A percentile compares a stretch with the other conserved stretches of the same genome.
These are phyloP conservation scores for Ricinus communis DNA, from an alignment of 345 rosid genomes.

Conservation along the genomic window DNA sequence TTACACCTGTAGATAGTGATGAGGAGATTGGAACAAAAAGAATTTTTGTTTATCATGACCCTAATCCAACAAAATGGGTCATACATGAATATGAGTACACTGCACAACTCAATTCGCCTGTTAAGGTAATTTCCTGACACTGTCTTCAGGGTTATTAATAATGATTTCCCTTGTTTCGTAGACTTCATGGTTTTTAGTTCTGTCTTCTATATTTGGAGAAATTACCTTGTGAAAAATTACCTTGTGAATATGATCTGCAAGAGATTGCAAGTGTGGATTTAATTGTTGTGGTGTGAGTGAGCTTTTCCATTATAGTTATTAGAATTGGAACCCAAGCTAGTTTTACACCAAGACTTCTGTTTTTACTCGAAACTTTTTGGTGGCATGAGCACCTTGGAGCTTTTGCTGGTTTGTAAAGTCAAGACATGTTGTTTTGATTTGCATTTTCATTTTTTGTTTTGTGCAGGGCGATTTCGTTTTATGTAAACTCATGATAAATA, in stretches of 20 bases:
- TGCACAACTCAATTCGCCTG: conserved; percentile 16
- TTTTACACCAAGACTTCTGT: no score
- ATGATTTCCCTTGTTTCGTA: no score
- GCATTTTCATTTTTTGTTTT: background rate
- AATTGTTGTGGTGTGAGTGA: no score
- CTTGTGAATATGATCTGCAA: no score
- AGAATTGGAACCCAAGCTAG: no score
- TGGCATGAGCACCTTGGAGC: background rate
- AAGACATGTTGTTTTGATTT: background rate
- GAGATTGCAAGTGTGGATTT: no score
- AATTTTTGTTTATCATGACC: conserved; percentile 41
- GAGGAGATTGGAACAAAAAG: conserved; percentile 42
- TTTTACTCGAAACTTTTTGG: background rate
- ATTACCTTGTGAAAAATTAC: no score
- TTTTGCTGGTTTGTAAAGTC: background rate
- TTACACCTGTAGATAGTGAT: conserved; percentile 12
- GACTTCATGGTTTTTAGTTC: no score
- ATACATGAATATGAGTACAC: conserved; percentile 36
- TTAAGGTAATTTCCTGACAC: conserved; percentile 9
- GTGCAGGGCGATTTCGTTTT: conserved; percentile 29
- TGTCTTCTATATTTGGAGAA: no score
- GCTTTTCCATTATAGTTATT: no score
- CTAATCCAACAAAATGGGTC: conserved; percentile 24
- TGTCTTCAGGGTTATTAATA: no score
- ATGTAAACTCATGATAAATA: conserved; percentile 28